These are phyloP conservation scores for Colletotrichum australisinense DNA, from an alignment of 2,329 filamentous ascomycete species.

Conservation along the genomic window DNA sequence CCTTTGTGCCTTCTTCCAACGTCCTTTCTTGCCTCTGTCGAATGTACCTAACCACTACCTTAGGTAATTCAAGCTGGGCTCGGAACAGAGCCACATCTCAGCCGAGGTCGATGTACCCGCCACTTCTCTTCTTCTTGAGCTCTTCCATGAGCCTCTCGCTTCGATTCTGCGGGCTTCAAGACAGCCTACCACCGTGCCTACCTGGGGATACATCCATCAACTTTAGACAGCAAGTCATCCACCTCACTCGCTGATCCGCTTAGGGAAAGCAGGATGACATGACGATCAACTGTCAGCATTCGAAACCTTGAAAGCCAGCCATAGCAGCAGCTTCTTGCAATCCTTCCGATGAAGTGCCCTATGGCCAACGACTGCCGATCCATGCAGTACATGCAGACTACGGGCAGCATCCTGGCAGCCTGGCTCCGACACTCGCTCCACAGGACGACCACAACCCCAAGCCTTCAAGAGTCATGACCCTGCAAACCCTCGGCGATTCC, in stretches of 20 bases:
- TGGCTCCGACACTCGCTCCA: slow-evolving; percentile 10
- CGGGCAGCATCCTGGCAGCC: slow-evolving; percentile 15
- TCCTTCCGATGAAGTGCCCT: not conserved
- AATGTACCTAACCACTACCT: not conserved
- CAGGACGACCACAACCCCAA: slow-evolving; percentile 3
- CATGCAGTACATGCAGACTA: slow-evolving; percentile 27
- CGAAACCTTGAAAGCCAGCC: not conserved
- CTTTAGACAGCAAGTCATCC: slow-evolving; percentile 1
- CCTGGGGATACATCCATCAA: not conserved
- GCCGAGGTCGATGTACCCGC: not conserved
- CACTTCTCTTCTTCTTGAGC: not conserved
- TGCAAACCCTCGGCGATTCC: slow-evolving; percentile 19
- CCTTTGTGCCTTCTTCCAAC: not conserved
- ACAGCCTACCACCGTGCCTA: not conserved
- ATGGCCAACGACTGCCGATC: slow-evolving; percentile 19
- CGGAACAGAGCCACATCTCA: not conserved
- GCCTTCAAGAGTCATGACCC: slow-evolving; percentile 18
- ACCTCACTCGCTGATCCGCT: not conserved
- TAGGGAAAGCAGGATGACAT: not conserved
- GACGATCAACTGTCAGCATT: slow-evolving; percentile 16
- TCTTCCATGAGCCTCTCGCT: too few relatives aligned
- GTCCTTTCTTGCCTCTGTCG: not conserved
- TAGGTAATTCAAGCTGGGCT: not conserved
- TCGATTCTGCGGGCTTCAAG: not conserved
- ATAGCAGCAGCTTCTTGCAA: not conserved